Base-by-base conservation (phyloP, 257 asterid genomes). In the Ballota nigra region DNA sequence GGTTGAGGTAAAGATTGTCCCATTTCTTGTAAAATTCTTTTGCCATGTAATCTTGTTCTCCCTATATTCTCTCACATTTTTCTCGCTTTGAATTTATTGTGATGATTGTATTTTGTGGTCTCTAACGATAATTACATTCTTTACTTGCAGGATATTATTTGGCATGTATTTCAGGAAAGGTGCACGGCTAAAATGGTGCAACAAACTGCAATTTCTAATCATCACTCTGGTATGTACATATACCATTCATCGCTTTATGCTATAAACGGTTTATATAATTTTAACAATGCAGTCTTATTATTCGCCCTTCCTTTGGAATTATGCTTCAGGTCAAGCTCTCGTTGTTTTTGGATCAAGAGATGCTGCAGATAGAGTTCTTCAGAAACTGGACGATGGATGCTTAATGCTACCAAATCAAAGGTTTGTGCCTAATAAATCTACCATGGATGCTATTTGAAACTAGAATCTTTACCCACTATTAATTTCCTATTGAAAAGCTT, bases 261-360 rank as follows among this genome's bases (percentile, higher is more conserved):
- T 38, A 26, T 24, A 19, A 63, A 56, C 53, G 33, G 52, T 59
- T 11, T 28, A 34, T 18, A 33, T 36, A 65, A 26, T 71, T 33
- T 31, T 29, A 31, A 16, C 20, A 7, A 55, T 26, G 29, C 68
- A 26, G 12, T 19, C 22, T 19, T 62, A 9, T 64, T 52, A 33
- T 67, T 65, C 55, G 70, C 36, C 57, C 67, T 6, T 58, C 33
- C 51, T 23, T 70, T 43, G 22, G 40, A 80, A 70, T 73, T 55
- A 38, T 75, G 70, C 76, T 75, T 64, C 80, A 94, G 98, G 98
- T 77, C 90, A 82, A 85, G 98, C 98, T 64, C 72, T 94, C 33
- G 86, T 76, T 65, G 81, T 86, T 31, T 76, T 94, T 69, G 82
- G 66, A 77, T 49, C 96, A 67, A 86, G 81, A 69, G 95, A 83